A percentile compares a stretch with the other conserved stretches of the same genome.
These are phyloP conservation scores for Circinella minor DNA, from an alignment of 371 early-diverging fungal species.

Conservation along the genomic window DNA sequence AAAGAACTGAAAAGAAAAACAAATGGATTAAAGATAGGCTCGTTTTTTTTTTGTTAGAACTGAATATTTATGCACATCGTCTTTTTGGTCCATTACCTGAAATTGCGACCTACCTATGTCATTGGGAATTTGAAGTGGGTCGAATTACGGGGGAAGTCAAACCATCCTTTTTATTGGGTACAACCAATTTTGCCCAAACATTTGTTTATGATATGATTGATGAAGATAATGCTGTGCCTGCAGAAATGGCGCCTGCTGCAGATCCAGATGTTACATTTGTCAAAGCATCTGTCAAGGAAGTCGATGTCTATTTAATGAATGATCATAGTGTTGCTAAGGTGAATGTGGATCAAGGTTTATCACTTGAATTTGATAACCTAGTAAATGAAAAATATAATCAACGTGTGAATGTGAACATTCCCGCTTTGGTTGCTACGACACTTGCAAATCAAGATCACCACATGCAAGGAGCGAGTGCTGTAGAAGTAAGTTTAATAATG, in stretches of 20 bases:
- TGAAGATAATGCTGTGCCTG: conserved; percentile 72
- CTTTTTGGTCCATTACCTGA: conserved; percentile 80
- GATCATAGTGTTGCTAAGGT: conserved; percentile 62
- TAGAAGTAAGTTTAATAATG: conserved; percentile 10
- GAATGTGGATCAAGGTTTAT: conserved; percentile 59
- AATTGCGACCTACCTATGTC: conserved; percentile 70
- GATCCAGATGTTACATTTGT: conserved; percentile 74
- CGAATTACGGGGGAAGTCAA: conserved; percentile 74
- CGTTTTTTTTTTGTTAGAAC: conserved; percentile 35
- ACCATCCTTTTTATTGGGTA: conserved; percentile 65
- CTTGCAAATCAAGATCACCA: conserved; percentile 56
- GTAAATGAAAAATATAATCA: conserved; percentile 65
- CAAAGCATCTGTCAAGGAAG: conserved; percentile 57
- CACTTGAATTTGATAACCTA: conserved; percentile 68
- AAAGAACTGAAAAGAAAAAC: neutral
- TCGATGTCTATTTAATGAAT: conserved; percentile 73
- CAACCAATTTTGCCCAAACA: conserved; percentile 61
- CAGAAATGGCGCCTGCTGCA: conserved; percentile 46
- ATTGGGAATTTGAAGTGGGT: conserved; percentile 76
- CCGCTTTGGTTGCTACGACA: conserved; percentile 57
- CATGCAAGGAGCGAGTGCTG: conserved; percentile 6
- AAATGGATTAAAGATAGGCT: neutral
- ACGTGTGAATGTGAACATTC: conserved; percentile 65
- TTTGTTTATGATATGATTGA: conserved; percentile 76
- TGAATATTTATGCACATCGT: conserved; percentile 70